A percentile compares a stretch with the other conserved stretches of the same genome.
Conservation (phyloP, 2,329 filamentous ascomycete species). For the Rugonectria rugulosa region DNA sequence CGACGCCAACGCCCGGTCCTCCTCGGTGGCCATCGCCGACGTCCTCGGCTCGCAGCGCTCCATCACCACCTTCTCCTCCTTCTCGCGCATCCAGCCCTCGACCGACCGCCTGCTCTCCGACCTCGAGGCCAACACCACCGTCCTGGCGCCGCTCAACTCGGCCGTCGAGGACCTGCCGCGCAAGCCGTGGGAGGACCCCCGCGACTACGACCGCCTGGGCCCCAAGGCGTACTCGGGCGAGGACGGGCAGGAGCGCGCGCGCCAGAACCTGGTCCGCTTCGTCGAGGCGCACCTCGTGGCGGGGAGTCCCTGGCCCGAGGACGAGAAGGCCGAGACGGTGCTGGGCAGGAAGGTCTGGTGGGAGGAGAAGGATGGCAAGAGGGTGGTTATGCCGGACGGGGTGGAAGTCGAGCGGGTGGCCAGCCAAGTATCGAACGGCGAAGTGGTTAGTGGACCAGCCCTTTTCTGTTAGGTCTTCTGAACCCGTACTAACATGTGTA, state of each 20-base stretch:
- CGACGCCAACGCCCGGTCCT: conserved; percentile 46
- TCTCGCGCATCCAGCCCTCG: conserved; percentile 78
- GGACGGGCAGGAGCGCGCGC: conserved; percentile 78
- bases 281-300: conserved; percentile 86
- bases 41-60: conserved; percentile 80
- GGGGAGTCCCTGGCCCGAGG: conserved; percentile 76
- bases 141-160: conserved; percentile 86
- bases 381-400: conserved; percentile 79
- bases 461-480: background rate
- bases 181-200: conserved; percentile 85
- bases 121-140: conserved; percentile 73
- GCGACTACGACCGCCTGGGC: conserved; percentile 74
- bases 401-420: conserved; percentile 80
- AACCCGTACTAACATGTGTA: conserved; percentile 2
- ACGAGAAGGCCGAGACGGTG: conserved; percentile 70
- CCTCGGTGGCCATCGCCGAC: conserved; percentile 81
- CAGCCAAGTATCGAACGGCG: conserved; percentile 83
- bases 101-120: conserved; percentile 75
- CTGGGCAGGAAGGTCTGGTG: conserved; percentile 78
- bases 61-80: conserved; percentile 84
- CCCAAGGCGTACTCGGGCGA: conserved; percentile 77
- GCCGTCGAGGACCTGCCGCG: conserved; percentile 79
- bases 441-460: conserved; percentile 67
- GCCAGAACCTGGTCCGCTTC: conserved; percentile 78
- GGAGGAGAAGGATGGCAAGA: conserved; percentile 73